Evolutionary conservation across 306 rosid species (phyloP).

Genomic region (Carpinus fangiana): DNA sequence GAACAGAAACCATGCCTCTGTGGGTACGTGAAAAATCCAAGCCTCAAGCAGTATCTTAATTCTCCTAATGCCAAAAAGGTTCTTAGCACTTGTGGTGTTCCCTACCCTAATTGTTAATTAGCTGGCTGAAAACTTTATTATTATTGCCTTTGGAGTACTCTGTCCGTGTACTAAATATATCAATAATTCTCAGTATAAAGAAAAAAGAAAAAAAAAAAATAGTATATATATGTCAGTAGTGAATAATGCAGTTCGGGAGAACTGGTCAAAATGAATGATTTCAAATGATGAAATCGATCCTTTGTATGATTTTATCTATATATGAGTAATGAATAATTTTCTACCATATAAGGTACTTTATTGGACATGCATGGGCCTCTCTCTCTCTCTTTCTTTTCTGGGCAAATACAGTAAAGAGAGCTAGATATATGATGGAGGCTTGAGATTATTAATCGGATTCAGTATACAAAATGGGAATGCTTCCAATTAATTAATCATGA

Average conservation of each 20-base stretch:
- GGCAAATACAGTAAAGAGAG: no score
- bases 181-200: neutral
- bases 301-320: no score
- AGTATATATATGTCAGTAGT: neutral
- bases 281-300: no score
- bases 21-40: conserved; percentile 53
- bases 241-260: neutral
- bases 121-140: no score
- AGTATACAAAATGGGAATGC: no score
- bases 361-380: neutral
- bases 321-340: neutral
- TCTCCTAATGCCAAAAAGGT: conserved; percentile 52
- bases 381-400: neutral
- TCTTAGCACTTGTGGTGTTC: conserved; percentile 41
- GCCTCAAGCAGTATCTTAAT: conserved; percentile 34
- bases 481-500: no score
- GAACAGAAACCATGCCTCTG: conserved; percentile 67
- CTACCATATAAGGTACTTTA: neutral
- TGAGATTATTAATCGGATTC: no score
- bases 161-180: neutral
- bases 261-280: neutral
- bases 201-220: no score
- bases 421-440: no score
- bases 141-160: neutral
- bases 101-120: conserved; percentile 41